Evolutionary conservation across 2,329 filamentous ascomycete species (phyloP).

Genomic region (Acrocalymma vagum): DNA sequence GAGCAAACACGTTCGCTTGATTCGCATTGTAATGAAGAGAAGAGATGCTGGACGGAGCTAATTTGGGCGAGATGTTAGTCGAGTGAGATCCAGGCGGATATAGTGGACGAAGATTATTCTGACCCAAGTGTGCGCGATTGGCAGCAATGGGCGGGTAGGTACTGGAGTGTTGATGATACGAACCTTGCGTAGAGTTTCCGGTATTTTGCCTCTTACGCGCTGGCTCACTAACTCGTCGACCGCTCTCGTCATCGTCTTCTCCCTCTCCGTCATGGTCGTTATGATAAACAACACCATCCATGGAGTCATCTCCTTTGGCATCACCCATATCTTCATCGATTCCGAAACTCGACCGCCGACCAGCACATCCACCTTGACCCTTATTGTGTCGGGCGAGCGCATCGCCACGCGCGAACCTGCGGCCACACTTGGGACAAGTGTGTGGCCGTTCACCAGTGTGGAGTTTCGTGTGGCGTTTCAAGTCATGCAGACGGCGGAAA

Average conservation of each 20-base stretch:
- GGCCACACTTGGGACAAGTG: conserved; percentile 91
- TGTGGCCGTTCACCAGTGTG: conserved; percentile 97
- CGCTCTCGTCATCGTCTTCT: conserved; percentile 58
- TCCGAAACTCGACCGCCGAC: conserved; percentile 84
- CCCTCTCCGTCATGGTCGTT: conserved; percentile 66
- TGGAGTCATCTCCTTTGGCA: conserved; percentile 62
- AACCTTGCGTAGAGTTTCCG: conserved; percentile 60
- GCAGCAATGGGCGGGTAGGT: conserved; percentile 78
- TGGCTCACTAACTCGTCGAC: conserved; percentile 72
- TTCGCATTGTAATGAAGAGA: conserved; percentile 44
- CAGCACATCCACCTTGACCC: conserved; percentile 93
- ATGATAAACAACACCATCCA: conserved; percentile 70
- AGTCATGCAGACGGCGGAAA: conserved; percentile 90
- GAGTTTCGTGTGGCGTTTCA: conserved; percentile 95
- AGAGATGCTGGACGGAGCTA: conserved; percentile 46
- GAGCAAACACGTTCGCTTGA: conserved; percentile 70
- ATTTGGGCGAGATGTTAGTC: conserved; percentile 49
- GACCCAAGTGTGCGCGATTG: conserved; percentile 34
- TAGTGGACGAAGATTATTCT: conserved; percentile 42
- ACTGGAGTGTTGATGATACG: conserved; percentile 72
- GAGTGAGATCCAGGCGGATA: conserved; percentile 49
- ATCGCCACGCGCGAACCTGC: conserved; percentile 94
- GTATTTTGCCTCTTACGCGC: conserved; percentile 74
- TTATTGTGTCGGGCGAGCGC: conserved; percentile 95
- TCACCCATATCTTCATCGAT: conserved; percentile 74